Evolutionary conservation across 345 rosid genomes (phyloP), one percentile per base, ranked within the genome.

Genomic region (Balakata baccata): DNA sequence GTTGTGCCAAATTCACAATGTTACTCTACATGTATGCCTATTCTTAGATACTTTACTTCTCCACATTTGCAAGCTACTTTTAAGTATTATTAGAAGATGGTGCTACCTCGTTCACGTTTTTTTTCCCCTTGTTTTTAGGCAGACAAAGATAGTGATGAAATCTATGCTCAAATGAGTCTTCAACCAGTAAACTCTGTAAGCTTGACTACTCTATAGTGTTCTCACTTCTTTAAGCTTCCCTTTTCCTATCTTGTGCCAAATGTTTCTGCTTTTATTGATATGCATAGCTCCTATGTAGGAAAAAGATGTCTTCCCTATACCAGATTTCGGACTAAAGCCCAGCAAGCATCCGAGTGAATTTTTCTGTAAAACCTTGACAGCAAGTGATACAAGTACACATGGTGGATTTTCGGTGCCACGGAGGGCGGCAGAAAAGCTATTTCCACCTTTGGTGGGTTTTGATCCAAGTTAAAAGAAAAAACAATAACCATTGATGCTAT

Each of bases 331-430:
- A 53, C 59, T 93, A 49, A 91, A 87, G 79, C 81, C 83, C 57
- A 93, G 86, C 83, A 96, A 90, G 77, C 99, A 96, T 79, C 99
- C 99, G 25, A 83, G 81, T 74, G 98, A 92, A 69, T 90, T 90
- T 83, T 96, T 96, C 90, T 96, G 99, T 83, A 96, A 96, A 81
- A 93, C 90, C 7, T 84, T 95, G 66, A 95, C 97, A 5, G 98
- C 99, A 45, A 95, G 99, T 77, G 99, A 96, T 75, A 96, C 97
- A 43, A 96, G 99, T 64, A 96, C 99, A 17, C 99, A 96, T 77
- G 99, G 99, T 72, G 99, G 99, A 73, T 96, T 96, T 85, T 96
- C 99, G 0, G 98, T 96, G 74, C 99, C 99, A 63, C 92, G 99
- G 14, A 83, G 97, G 79, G 99, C 98, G 9, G 99, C 99, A 23